Percentiles rank a stretch among this genome's conserved stretches.
Evolutionary conservation across 2,329 filamentous ascomycete genomes (phyloP).

Genomic region (Sordariomycetes sp.): DNA sequence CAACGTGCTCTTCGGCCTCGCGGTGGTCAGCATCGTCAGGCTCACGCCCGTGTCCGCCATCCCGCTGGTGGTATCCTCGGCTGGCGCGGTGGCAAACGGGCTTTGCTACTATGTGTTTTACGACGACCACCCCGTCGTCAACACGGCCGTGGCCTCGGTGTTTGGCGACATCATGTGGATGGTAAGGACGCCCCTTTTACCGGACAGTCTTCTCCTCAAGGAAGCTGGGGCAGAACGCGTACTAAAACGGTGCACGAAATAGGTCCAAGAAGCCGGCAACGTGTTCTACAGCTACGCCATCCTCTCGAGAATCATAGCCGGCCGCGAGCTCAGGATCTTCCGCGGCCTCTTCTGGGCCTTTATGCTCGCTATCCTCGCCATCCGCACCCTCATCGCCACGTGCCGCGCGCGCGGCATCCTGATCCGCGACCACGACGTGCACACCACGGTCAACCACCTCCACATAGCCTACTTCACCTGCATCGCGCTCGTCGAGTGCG

Average conservation of each 20-base stretch:
- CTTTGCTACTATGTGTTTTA: conserved; percentile 32
- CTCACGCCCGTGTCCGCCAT: conserved; percentile 24
- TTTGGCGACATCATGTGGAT: conserved; percentile 29
- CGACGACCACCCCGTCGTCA: conserved; percentile 11
- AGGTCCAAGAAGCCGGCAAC: conserved; percentile 32
- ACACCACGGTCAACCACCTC: conserved; percentile 21
- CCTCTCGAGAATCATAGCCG: conserved; percentile 35
- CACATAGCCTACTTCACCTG: conserved; percentile 29
- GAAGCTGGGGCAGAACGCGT: neutral
- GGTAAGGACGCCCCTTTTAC: conserved; percentile 13
- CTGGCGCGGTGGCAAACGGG: conserved; percentile 27
- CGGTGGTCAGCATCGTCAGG: conserved; percentile 26
- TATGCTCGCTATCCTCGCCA: conserved; percentile 35
- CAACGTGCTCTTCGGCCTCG: conserved; percentile 24
- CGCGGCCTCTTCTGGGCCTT: conserved; percentile 45
- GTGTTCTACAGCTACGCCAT: conserved; percentile 41
- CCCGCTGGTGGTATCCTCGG: conserved; percentile 25
- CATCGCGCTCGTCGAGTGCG: conserved; percentile 27
- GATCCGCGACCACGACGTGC: conserved; percentile 11
- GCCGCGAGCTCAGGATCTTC: conserved; percentile 28
- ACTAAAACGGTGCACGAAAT: neutral
- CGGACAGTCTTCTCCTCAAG: neutral
- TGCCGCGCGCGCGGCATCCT: conserved; percentile 18
- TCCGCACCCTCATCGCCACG: conserved; percentile 30
- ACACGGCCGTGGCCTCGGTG: conserved; percentile 21